phyloP scores from a whole-genome alignment of 2,329 filamentous ascomycete genomes.

The Diaporthe ampelina region DNA sequence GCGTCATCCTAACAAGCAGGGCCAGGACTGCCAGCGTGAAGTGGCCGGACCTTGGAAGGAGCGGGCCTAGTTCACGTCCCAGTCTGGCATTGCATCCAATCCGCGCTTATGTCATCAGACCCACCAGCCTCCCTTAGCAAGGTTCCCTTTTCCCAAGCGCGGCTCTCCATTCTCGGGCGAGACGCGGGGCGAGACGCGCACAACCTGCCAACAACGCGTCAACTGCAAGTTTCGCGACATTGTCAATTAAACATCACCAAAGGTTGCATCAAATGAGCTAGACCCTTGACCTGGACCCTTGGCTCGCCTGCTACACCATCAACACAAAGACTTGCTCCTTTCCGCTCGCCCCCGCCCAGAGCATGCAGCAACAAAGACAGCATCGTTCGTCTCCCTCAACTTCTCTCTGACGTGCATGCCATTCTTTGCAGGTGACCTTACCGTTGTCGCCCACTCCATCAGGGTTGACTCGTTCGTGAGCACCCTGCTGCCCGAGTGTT shows the following conservation, averaged over 20 bases:
- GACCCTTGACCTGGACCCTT: conserved; percentile 5
- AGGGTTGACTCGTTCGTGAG: not conserved
- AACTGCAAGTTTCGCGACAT: conserved; percentile 29
- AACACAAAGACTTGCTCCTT: not conserved
- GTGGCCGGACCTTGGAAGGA: not conserved
- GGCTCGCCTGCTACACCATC: not conserved
- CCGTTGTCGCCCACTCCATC: not conserved
- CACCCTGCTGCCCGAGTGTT: not conserved
- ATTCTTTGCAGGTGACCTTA: not conserved
- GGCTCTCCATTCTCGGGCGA: conserved; percentile 9
- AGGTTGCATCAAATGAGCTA: not conserved
- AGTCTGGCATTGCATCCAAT: too few species aligned
- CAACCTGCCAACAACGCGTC: conserved; percentile 29
- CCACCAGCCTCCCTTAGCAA: not conserved
- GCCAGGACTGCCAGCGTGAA: not conserved
- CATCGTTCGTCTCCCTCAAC: not conserved
- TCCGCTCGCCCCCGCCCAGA: not conserved
- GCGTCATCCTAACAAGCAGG: not conserved
- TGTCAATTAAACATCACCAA: conserved; percentile 26
- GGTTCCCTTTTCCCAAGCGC: not conserved
- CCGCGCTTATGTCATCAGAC: not conserved
- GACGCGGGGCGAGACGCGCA: conserved; percentile 31
- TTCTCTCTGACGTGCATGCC: conserved; percentile 7
- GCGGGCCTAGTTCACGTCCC: not conserved
- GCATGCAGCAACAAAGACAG: conserved; percentile 18